Evolutionary conservation across 768 basidiomycete genomes (phyloP).

Genomic region (Suillus lakei): DNA sequence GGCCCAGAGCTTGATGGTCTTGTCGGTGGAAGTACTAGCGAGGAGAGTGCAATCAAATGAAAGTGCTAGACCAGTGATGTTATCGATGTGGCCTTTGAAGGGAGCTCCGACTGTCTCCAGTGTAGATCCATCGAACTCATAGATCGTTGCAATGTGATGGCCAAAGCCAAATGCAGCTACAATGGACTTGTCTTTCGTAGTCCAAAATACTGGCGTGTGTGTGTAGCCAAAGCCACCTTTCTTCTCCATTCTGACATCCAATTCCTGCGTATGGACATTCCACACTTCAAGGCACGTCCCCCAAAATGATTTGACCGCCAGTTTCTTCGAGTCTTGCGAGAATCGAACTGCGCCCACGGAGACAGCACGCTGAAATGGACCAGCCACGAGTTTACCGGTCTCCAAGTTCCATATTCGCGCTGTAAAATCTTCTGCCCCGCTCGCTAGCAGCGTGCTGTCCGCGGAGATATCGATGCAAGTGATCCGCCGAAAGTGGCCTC

Average conservation of each 20-base stretch:
- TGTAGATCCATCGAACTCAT: background rate
- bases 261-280: background rate
- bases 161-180: background rate
- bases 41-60: background rate
- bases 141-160: too few relatives aligned
- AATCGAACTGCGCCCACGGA: background rate
- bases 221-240: too few relatives aligned
- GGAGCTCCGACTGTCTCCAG: background rate
- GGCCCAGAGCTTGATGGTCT: background rate
- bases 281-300: background rate
- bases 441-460: background rate
- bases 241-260: background rate
- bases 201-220: background rate
- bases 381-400: background rate
- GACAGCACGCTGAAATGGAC: background rate
- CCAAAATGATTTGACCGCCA: background rate
- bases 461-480: background rate
- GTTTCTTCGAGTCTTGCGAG: background rate
- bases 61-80: background rate
- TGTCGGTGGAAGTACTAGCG: background rate
- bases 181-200: background rate
- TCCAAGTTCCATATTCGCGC: background rate
- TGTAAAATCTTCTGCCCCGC: background rate
- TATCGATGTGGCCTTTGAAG: background rate
- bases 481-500: background rate